Conservation (phyloP, 202 grass and related monocot species). For the Setaria italica region DNA sequence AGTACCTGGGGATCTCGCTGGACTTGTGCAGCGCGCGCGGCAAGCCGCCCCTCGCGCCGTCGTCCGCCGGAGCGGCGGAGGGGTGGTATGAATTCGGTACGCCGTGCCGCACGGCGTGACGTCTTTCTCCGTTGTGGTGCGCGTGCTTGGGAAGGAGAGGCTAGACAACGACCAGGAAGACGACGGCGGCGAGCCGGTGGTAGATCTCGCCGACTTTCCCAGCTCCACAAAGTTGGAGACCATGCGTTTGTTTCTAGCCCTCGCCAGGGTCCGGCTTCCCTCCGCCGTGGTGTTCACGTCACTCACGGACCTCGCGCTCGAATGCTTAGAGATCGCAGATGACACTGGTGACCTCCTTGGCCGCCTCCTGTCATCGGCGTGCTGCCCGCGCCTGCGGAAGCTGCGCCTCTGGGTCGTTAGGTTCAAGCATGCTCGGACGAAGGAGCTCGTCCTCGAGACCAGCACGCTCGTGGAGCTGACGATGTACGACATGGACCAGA, state of each 20-base stretch:
- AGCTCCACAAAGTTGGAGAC: not conserved
- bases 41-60: rapidly evolving
- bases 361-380: not conserved
- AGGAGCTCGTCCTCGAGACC: not conserved
- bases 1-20: not conserved
- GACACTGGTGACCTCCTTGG: not conserved
- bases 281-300: not conserved
- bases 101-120: not conserved
- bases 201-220: not conserved
- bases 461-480: not conserved
- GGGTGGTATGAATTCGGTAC: not conserved
- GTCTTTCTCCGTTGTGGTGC: not conserved
- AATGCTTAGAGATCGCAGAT: not conserved
- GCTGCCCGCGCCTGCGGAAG: constrained; percentile 10
- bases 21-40: rapidly evolving
- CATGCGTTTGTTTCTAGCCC: not conserved
- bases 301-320: not conserved
- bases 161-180: not conserved
- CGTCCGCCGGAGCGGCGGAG: not conserved
- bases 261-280: not conserved
- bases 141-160: not conserved
- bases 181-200: not conserved
- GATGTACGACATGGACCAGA: rapidly evolving
- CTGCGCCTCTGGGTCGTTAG: not conserved
- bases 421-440: not conserved